Evolutionary conservation across 768 basidiomycete species (phyloP).

Genomic region (Stropharia rugosoannulata): DNA sequence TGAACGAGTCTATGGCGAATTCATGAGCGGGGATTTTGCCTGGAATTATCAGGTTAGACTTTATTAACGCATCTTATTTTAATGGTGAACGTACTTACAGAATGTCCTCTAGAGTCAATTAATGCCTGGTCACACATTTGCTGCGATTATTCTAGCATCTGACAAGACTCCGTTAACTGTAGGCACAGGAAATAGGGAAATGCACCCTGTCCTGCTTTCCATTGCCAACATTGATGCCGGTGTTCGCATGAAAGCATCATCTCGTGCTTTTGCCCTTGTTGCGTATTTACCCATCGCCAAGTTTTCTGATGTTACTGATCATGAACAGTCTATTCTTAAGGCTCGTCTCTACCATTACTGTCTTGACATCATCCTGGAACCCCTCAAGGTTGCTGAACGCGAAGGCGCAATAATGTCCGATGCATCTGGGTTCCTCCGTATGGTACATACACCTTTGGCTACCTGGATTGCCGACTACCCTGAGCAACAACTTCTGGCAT

Average conservation of each 20-base stretch:
- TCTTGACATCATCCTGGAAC: neutral
- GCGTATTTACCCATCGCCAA: slow-evolving; percentile 1
- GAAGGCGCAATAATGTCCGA: neutral
- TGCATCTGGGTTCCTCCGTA: neutral
- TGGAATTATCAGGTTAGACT: neutral
- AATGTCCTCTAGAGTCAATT: neutral
- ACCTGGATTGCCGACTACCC: slow-evolving; percentile 1
- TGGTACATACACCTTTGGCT: neutral
- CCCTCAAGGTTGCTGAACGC: neutral
- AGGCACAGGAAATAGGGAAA: neutral
- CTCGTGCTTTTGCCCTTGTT: neutral
- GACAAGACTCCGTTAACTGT: slow-evolving; percentile 1
- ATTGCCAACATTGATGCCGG: slow-evolving; percentile 2
- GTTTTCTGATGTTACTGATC: neutral
- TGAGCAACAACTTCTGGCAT: neutral
- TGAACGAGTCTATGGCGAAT: neutral
- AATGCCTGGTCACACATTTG: neutral
- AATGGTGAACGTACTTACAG: neutral
- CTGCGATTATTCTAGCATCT: neutral
- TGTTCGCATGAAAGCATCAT: slow-evolving; percentile 2
- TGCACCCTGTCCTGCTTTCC: neutral
- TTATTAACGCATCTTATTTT: neutral
- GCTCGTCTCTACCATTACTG: neutral
- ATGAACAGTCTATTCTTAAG: neutral
- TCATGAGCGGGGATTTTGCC: slow-evolving; percentile 3